phyloP scores from a whole-genome alignment of 2,329 filamentous ascomycete species.

The Cladosporium sp. region DNA sequence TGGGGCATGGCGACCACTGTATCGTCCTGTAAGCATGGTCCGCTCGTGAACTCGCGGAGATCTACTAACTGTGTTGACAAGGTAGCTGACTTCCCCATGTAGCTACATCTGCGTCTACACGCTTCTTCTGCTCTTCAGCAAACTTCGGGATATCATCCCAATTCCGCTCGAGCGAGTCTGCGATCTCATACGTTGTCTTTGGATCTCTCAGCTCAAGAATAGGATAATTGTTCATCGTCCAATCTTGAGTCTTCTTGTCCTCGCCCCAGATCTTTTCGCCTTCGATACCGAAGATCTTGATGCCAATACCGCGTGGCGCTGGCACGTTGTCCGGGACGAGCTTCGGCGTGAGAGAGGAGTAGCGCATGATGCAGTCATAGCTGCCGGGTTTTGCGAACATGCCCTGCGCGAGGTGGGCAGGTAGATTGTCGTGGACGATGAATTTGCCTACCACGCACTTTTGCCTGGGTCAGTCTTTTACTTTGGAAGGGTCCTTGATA shows the following conservation, averaged over 20 bases:
- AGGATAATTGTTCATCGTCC: slow-evolving; percentile 33
- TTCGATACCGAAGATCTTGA: slow-evolving; percentile 35
- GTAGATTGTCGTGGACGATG: slow-evolving; percentile 31
- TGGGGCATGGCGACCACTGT: slow-evolving; percentile 33
- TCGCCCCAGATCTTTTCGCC: slow-evolving; percentile 35
- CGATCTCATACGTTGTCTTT: slow-evolving; percentile 31
- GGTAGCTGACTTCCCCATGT: slow-evolving; percentile 26
- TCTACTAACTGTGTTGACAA: slow-evolving; percentile 28
- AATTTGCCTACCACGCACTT: slow-evolving; percentile 32
- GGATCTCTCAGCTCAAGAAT: slow-evolving; percentile 30
- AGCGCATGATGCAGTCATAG: slow-evolving; percentile 36
- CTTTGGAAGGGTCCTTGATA: too few species aligned
- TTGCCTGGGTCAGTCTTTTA: too few species aligned
- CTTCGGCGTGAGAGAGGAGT: slow-evolving; percentile 35
- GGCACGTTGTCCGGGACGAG: slow-evolving; percentile 34
- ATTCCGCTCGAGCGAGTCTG: slow-evolving; percentile 32
- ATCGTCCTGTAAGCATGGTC: not conserved
- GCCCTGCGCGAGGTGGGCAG: slow-evolving; percentile 33
- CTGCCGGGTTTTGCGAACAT: slow-evolving; percentile 33
- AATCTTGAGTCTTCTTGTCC: slow-evolving; percentile 33
- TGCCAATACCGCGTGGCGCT: slow-evolving; percentile 32
- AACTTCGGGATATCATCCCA: slow-evolving; percentile 31
- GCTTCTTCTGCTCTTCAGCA: slow-evolving; percentile 26
- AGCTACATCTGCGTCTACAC: slow-evolving; percentile 30
- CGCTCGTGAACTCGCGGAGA: too few species aligned